Base-by-base conservation (phyloP, 2,329 filamentous ascomycete genomes). In the Fusarium liriodendri region DNA sequence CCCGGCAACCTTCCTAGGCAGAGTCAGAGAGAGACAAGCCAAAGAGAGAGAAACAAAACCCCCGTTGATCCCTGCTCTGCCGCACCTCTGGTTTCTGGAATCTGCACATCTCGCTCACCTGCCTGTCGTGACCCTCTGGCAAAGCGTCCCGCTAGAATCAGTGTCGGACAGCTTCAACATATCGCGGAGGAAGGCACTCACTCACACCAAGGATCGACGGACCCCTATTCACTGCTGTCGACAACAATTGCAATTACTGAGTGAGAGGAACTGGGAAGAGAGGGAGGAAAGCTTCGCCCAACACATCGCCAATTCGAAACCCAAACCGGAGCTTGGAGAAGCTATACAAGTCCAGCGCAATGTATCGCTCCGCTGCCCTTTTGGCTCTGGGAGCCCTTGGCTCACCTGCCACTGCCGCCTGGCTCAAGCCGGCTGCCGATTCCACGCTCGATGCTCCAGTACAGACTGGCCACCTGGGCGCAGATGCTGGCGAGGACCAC, bases 361-460 rank as follows among this genome's bases (percentile, higher is more conserved):
- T 78, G 77, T 67, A 69, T 68, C 71, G 63, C 11, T 62, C 72
- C 20, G 20, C 72, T 54, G 25, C 74, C 35, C 55, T 81, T 64
- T 37, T 81, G 25, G 74, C 77, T 22, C 65, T 77, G 22, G 77
- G 75, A 69, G 76, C 74, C 61, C 42, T 81, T 27, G 69, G 68
- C 58, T 72, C 76, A 8, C 67, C 73, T 38, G 78, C 67, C 27
- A 22, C 70, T 25, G 71, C 75, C 32, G 76, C 73, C n/a, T 77
- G 74, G 73, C 55, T 78, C n/a, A 76, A 72, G 25, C 75, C 78
- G 8, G 66, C 68, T 27, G 69, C 77, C 62, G 73, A 79, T 13
- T 27, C 66, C 38, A 78, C 80, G 60, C 82, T 80, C 80, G 73
- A 72, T 20, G 78, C 79, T 18, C 73, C 81, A 3, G 73, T 61